Evolutionary conservation across 257 asterid genomes (phyloP).

Genomic region (Solanum neorickii): DNA sequence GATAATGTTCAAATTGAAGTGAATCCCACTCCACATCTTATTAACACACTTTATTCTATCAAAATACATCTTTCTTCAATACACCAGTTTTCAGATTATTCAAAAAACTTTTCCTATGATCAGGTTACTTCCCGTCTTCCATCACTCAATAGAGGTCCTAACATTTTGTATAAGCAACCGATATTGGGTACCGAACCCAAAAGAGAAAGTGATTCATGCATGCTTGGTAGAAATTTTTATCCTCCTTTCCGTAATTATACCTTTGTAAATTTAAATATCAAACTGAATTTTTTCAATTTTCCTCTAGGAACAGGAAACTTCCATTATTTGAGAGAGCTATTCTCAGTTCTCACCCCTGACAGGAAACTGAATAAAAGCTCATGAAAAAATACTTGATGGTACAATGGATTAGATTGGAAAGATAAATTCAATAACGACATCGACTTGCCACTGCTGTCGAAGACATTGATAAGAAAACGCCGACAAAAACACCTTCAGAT

Average conservation of each 20-base stretch:
- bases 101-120: background rate
- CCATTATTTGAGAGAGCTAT: background rate
- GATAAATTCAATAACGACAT: slow-evolving; percentile 5
- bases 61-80: background rate
- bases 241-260: background rate
- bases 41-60: background rate
- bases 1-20: background rate
- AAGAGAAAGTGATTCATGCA: background rate
- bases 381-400: background rate
- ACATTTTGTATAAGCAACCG: background rate
- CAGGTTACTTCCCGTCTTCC: background rate
- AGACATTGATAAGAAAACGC: slow-evolving; percentile 85
- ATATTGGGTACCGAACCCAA: background rate
- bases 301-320: background rate
- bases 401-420: background rate
- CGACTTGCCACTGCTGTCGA: slow-evolving; percentile 78
- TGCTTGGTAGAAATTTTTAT: background rate
- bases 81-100: background rate
- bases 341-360: background rate
- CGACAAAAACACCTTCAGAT: slow-evolving; percentile 89
- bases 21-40: background rate
- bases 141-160: background rate
- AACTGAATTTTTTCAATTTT: background rate
- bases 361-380: background rate
- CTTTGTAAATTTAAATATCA: background rate